Base-by-base conservation (phyloP, 1,284 basidiomycete species). In the Puccinia novopanici region DNA sequence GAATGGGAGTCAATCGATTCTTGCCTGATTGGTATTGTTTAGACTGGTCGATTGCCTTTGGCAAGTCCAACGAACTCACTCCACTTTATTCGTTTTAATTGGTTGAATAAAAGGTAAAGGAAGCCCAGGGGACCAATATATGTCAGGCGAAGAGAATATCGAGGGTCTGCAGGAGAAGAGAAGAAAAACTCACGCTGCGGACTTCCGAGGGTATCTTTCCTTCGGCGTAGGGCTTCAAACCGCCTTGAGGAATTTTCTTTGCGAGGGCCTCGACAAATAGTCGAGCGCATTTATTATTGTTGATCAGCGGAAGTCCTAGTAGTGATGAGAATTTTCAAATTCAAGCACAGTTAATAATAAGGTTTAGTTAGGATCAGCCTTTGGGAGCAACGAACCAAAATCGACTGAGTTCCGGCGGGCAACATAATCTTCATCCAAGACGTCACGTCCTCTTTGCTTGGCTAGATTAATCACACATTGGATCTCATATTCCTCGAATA, bases 401-500 rank as follows among this genome's bases (percentile, higher is more conserved):
- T 68, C 77, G 54, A 63, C 87, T 88, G 27, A 82, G 83, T 84
- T 91, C 90, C 92, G 89, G 84, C 94, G 90, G 76, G 97, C 95
- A 61, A 98, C 95, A 84, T 99, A 99, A 85, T 99, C 95, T 87
- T 98, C 94, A 86, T 99, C 96, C 27, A 91, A 88, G 37, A 91
- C 90, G 83, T 91, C 90, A 72, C 88, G 88, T 42, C 92, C 96
- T 19, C 95, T 90, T 82, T 90, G 88, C 84, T 91, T 91, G 24
- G 96, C 92, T 70, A 99, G 89, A 88, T 99, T 98, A 87, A 99
- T 91, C 65, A 99, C 96, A 81, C 91, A 92, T 85, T 95, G 92
- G 85, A 99, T 97, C 84, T 98, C 93, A 86, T 93, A 92, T 86
- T 97, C 93, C 86, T 98, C 94, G 84, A 87, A 88, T 75, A 87